phyloP scores from a whole-genome alignment of 2,329 filamentous ascomycete species.

The Beauveria sp. region DNA sequence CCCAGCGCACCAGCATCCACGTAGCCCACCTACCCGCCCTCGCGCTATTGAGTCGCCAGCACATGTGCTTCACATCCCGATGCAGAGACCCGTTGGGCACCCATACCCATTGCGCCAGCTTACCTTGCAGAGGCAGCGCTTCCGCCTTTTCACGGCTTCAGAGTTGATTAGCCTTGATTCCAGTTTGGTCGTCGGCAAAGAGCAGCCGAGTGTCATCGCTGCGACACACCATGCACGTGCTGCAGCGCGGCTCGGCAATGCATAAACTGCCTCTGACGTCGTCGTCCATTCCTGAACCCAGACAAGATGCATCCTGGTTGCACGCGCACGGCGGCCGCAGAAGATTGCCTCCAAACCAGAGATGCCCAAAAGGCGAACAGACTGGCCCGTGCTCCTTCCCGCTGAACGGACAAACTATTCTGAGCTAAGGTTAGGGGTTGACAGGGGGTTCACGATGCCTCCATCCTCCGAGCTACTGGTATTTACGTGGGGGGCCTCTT shows the following conservation, averaged over 20 bases:
- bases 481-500: not conserved
- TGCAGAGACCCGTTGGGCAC: slow-evolving; percentile 3
- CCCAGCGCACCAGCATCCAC: not conserved
- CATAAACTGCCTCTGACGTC: not conserved
- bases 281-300: not conserved
- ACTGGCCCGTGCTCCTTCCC: not conserved
- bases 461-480: not conserved
- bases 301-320: not conserved
- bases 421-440: not conserved
- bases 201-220: not conserved
- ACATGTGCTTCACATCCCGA: not conserved
- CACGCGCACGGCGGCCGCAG: not conserved
- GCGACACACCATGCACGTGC: not conserved
- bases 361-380: not conserved
- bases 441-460: not conserved
- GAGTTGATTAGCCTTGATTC: not conserved
- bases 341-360: not conserved
- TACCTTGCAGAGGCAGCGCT: not conserved
- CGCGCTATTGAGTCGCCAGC: not conserved
- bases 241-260: not conserved
- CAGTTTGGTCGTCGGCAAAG: not conserved
- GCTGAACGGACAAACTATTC: not conserved
- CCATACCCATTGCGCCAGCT: not conserved
- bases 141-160: not conserved
- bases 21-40: not conserved